Percentiles rank a stretch among this genome's conserved stretches.
phyloP scores from a whole-genome alignment of 202 grass and related monocot genomes.

The Elaeis oleifera region DNA sequence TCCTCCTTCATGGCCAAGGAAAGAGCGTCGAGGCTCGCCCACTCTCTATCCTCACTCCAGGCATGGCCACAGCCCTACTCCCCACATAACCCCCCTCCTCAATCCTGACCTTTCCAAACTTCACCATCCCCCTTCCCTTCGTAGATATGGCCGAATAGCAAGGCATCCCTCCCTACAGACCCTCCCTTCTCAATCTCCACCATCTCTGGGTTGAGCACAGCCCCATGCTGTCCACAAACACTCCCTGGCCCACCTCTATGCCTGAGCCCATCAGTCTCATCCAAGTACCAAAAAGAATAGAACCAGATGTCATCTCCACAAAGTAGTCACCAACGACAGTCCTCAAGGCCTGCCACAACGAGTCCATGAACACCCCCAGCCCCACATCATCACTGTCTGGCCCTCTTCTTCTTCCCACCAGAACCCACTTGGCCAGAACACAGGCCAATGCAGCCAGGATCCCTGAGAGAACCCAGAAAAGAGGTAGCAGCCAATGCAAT shows the following conservation, averaged over 20 bases:
- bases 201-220: slow-evolving; percentile 63
- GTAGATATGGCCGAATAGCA: slow-evolving; percentile 61
- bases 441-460: slow-evolving; percentile 24
- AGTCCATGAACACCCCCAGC: slow-evolving; percentile 50
- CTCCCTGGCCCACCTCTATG: slow-evolving; percentile 20
- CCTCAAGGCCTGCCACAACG: slow-evolving; percentile 47
- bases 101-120: slow-evolving; percentile 35
- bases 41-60: slow-evolving; percentile 42
- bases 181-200: slow-evolving; percentile 48
- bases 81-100: slow-evolving; percentile 49
- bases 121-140: slow-evolving; percentile 64
- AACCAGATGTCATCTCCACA: slow-evolving; percentile 41
- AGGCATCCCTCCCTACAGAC: slow-evolving; percentile 38
- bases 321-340: slow-evolving; percentile 41
- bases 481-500: slow-evolving; percentile 35
- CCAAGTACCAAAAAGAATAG: slow-evolving; percentile 37
- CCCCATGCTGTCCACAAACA: slow-evolving; percentile 58
- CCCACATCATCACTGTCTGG: slow-evolving; percentile 46
- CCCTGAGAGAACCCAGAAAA: slow-evolving; percentile 45
- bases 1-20: slow-evolving; percentile 64
- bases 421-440: slow-evolving; percentile 35
- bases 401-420: slow-evolving; percentile 41
- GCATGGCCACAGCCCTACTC: slow-evolving; percentile 52
- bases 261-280: slow-evolving; percentile 45
- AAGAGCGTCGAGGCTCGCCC: slow-evolving; percentile 40